Evolutionary conservation across 225 moss, liverwort and hornwort genomes (phyloP).

Genomic region (Physcomitrellopsis africana): DNA sequence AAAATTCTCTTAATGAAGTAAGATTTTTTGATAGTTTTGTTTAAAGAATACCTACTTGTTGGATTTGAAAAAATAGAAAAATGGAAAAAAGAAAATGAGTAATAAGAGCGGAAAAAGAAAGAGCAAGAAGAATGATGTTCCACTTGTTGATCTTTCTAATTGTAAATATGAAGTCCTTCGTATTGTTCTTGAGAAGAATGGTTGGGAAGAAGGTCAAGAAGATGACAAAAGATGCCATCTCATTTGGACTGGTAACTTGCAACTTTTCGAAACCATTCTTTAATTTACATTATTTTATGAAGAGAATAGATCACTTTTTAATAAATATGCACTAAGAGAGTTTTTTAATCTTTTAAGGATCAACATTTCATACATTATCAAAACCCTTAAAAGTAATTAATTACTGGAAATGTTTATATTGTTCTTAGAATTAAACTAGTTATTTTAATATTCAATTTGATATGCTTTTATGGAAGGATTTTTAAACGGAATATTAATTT

Average conservation of each 20-base stretch:
- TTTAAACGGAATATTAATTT: too few relatives aligned
- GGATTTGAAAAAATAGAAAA: background rate
- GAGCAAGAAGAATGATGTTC: conserved; percentile 48
- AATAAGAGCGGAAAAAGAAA: background rate
- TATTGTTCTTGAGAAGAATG: conserved; percentile 70
- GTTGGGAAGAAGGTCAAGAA: conserved; percentile 88
- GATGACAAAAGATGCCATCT: conserved; percentile 85
- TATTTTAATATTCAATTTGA: too few relatives aligned
- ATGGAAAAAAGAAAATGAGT: background rate
- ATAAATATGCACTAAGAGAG: too few relatives aligned
- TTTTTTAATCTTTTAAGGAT: too few relatives aligned
- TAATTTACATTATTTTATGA: too few relatives aligned
- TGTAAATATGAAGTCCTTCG: conserved; percentile 90
- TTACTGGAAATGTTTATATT: too few relatives aligned
- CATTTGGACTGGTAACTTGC: conserved; percentile 83
- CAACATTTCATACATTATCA: too few relatives aligned
- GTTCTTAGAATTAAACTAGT: too few relatives aligned
- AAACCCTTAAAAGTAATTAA: too few relatives aligned
- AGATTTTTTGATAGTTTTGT: background rate
- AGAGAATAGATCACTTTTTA: too few relatives aligned
- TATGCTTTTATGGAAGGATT: too few relatives aligned
- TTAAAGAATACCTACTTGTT: background rate
- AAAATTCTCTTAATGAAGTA: too few relatives aligned
- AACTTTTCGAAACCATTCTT: conserved; percentile 28
- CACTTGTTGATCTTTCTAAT: conserved; percentile 82